A percentile compares a stretch with the other conserved stretches of the same genome.
Conservation (phyloP, 331 rosid species). For the Prunus yedoensis region DNA sequence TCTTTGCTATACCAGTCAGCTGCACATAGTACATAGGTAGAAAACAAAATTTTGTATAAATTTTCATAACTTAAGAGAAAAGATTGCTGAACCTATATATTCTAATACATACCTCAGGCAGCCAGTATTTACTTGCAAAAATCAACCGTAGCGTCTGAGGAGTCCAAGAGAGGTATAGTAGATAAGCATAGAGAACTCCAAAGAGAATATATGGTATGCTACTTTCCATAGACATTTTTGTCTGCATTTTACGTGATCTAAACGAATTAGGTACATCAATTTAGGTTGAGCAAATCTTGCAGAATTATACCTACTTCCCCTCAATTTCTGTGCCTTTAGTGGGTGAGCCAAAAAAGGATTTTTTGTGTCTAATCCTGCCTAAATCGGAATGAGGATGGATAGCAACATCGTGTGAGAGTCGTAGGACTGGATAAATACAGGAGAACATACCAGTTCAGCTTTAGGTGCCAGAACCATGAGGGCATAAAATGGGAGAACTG, state of each 20-base stretch:
- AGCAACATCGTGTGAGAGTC: too few relatives aligned
- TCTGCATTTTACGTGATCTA: constrained; percentile 52
- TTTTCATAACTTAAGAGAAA: not conserved
- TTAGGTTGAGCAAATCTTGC: not conserved
- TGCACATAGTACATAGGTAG: constrained; percentile 37
- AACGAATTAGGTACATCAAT: constrained; percentile 19
- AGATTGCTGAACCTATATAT: constrained; percentile 14
- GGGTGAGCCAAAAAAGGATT: too few relatives aligned
- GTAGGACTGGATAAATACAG: not conserved
- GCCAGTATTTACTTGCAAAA: constrained; percentile 76
- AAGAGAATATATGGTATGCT: constrained; percentile 63
- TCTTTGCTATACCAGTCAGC: constrained; percentile 75
- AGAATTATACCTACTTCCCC: not conserved
- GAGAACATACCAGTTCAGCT: constrained; percentile 62
- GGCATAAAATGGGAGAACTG: constrained; percentile 90
- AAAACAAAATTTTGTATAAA: not conserved
- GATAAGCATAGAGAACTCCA: constrained; percentile 79
- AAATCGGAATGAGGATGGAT: too few relatives aligned
- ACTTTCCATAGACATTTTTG: constrained; percentile 69
- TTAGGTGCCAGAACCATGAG: constrained; percentile 96
- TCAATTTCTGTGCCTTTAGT: too few relatives aligned
- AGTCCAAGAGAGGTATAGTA: constrained; percentile 88
- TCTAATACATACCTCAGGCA: constrained; percentile 74
- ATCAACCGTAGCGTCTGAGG: constrained; percentile 69
- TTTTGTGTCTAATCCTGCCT: too few relatives aligned